phyloP scores from a whole-genome alignment of 441 rosid genomes.

The Aquilaria agallochum region DNA sequence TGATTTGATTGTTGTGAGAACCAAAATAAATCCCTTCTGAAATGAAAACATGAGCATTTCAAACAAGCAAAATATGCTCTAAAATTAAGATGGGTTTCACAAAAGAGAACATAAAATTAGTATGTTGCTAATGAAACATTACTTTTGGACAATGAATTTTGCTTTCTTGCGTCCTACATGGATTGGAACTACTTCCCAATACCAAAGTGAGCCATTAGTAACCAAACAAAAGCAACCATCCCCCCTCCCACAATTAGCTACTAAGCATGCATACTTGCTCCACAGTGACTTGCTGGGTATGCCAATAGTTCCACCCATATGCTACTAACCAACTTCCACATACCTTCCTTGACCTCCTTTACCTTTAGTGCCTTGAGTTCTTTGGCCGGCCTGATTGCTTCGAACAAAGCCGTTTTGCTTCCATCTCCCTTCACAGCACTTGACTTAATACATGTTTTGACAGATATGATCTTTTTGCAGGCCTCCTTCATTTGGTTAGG shows the following conservation, averaged over 20 bases:
- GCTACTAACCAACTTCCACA: slow-evolving; percentile 42
- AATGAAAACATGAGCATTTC: too few species aligned
- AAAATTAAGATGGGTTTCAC: too few species aligned
- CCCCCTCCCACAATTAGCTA: slow-evolving; percentile 31
- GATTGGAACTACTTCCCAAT: too few species aligned
- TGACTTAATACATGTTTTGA: slow-evolving; percentile 26
- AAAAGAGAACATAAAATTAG: too few species aligned
- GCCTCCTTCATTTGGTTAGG: slow-evolving; percentile 1
- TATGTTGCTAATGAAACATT: too few species aligned
- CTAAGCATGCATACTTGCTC: slow-evolving; percentile 37
- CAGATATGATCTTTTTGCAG: slow-evolving; percentile 12
- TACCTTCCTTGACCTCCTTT: not conserved
- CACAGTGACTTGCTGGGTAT: slow-evolving; percentile 39
- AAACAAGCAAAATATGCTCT: too few species aligned
- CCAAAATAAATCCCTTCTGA: too few species aligned
- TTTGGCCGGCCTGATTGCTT: slow-evolving; percentile 41
- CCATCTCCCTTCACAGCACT: slow-evolving; percentile 37
- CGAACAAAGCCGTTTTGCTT: slow-evolving; percentile 54
- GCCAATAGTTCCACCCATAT: slow-evolving; percentile 50
- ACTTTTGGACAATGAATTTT: slow-evolving; percentile 3
- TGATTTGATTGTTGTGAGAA: too few species aligned
- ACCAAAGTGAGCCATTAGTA: too few species aligned
- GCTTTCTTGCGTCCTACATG: too few species aligned
- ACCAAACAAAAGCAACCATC: too few species aligned
- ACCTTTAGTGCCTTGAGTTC: slow-evolving; percentile 18